Conservation (phyloP, 2,329 filamentous ascomycete genomes). For the Fusarium cyanostomum region DNA sequence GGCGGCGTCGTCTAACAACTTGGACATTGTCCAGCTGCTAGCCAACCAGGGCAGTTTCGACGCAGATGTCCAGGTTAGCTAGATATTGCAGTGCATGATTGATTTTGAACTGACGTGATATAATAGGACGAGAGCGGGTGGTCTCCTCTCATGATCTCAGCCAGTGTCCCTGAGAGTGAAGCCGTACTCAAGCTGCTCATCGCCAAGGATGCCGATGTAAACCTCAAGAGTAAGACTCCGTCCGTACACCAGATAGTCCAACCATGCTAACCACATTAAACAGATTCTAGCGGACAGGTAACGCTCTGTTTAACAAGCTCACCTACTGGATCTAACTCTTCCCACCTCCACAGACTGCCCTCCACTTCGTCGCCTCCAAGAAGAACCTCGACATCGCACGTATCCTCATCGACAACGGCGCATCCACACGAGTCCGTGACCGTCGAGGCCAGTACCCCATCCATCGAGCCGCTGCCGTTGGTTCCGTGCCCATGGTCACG, state of each 20-base stretch:
- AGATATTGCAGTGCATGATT: no score
- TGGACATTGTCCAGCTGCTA: constrained; percentile 78
- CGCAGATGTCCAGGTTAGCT: constrained; percentile 83
- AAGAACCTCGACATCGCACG: constrained; percentile 83
- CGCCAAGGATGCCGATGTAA: constrained; percentile 74
- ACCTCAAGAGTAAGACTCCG: constrained; percentile 71
- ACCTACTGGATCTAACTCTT: neutral
- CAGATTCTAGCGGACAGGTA: constrained; percentile 75
- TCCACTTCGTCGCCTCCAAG: constrained; percentile 94
- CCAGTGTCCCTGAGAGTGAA: constrained; percentile 77
- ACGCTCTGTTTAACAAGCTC: neutral
- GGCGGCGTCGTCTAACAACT: constrained; percentile 85
- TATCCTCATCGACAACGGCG: constrained; percentile 78
- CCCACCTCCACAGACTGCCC: constrained; percentile 69
- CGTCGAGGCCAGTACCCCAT: constrained; percentile 88
- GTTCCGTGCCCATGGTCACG: constrained; percentile 86
- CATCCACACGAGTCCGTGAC: constrained; percentile 83
- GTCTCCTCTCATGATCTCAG: constrained; percentile 86
- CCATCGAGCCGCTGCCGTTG: constrained; percentile 90
- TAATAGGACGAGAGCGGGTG: constrained; percentile 77
- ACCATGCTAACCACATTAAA: neutral
- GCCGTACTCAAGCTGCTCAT: constrained; percentile 74
- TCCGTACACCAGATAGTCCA: neutral
- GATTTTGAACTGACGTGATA: neutral
- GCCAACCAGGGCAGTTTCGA: constrained; percentile 79